phyloP scores from a whole-genome alignment of 2,329 filamentous ascomycete genomes.

The Xylariaceae sp. region DNA sequence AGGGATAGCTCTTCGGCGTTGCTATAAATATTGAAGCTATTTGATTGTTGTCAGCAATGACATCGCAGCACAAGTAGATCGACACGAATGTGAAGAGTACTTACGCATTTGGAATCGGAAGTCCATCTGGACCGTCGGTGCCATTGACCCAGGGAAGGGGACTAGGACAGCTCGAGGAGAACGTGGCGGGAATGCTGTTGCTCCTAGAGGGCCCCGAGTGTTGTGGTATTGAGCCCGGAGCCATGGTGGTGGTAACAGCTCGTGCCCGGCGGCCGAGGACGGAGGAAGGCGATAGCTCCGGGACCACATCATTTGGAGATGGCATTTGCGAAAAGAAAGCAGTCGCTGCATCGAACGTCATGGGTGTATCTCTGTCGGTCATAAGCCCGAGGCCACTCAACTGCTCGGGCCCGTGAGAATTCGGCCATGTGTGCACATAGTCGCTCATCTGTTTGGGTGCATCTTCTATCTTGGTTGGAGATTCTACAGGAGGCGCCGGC shows the following conservation, averaged over 20 bases:
- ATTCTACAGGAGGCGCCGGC: conserved; percentile 13
- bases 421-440: conserved; percentile 30
- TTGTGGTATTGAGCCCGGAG: conserved; percentile 21
- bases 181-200: conserved; percentile 30
- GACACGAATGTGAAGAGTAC: not conserved
- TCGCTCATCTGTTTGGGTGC: conserved; percentile 25
- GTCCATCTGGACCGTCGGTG: conserved; percentile 23
- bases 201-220: conserved; percentile 19
- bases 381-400: conserved; percentile 28
- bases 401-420: conserved; percentile 22
- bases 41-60: conserved; percentile 1
- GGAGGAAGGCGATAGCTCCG: conserved; percentile 21
- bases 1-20: conserved; percentile 27
- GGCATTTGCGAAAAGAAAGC: conserved; percentile 26
- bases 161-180: conserved; percentile 25
- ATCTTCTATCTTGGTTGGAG: conserved; percentile 19
- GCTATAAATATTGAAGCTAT: conserved; percentile 26
- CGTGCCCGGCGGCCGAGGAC: conserved; percentile 22
- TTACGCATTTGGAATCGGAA: conserved; percentile 26
- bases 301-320: conserved; percentile 24
- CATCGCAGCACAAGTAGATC: not conserved
- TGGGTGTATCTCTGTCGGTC: conserved; percentile 24
- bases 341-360: conserved; percentile 24
- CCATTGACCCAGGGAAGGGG: conserved; percentile 27
- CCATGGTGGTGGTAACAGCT: conserved; percentile 24